Conservation (phyloP, 78 protist species). For the Acrasis kona region DNA sequence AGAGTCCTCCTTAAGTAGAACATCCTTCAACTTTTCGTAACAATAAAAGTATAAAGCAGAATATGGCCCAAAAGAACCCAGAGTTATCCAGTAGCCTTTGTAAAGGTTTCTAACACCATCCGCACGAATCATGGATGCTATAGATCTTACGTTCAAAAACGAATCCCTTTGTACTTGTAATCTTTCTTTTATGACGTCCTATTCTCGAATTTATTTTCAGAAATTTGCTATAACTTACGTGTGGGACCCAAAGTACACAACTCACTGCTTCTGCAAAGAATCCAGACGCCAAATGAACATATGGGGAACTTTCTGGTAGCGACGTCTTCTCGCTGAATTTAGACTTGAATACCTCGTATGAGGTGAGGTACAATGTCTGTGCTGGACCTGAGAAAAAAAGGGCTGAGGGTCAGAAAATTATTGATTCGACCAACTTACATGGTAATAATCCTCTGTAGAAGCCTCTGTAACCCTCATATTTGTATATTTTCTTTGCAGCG, state of each 20-base stretch:
- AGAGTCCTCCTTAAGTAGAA: no score
- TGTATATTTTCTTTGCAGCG: not conserved
- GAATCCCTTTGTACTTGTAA: not conserved
- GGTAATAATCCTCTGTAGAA: not conserved
- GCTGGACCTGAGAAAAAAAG: not conserved
- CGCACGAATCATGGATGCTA: not conserved
- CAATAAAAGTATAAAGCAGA: not conserved
- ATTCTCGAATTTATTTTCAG: not conserved
- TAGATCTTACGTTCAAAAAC: not conserved
- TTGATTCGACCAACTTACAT: no score
- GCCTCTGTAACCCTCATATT: not conserved
- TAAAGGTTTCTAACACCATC: not conserved
- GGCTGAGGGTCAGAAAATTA: not conserved
- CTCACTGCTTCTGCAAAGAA: not conserved
- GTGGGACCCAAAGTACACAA: not conserved
- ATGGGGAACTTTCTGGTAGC: not conserved
- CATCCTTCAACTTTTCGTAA: no score
- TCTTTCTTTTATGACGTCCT: not conserved
- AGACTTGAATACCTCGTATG: not conserved
- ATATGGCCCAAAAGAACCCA: not conserved
- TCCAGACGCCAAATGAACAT: not conserved
- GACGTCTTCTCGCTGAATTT: not conserved
- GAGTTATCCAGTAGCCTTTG: not conserved
- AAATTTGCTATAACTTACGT: not conserved
- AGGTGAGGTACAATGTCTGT: not conserved